Conservation (phyloP, 306 rosid genomes). For the Begonia peltatifolia region DNA sequence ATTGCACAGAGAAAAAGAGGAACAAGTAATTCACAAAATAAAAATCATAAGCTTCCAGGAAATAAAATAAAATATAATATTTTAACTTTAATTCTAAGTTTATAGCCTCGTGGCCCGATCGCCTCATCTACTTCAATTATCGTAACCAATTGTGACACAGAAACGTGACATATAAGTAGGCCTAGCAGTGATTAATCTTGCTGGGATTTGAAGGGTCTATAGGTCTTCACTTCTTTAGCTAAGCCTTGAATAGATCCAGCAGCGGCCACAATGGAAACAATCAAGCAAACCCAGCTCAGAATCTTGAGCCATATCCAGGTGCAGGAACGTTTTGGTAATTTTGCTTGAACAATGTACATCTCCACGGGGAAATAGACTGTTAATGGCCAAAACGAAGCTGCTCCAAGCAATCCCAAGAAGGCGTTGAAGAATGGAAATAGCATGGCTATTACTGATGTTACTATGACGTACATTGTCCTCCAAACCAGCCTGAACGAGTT, state of each 20-base stretch:
- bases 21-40: no score
- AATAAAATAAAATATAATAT: no score
- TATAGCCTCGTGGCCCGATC: no score
- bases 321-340: constrained; percentile 48
- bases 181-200: constrained; percentile 16
- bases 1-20: no score
- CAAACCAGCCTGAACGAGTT: constrained; percentile 72
- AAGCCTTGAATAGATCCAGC: constrained; percentile 84
- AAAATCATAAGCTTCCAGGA: no score
- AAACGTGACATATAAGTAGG: no score
- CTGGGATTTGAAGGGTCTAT: constrained; percentile 52
- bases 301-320: constrained; percentile 89
- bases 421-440: constrained; percentile 90
- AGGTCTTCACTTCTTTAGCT: constrained; percentile 50
- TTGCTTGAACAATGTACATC: constrained; percentile 78
- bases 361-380: constrained; percentile 91
- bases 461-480: constrained; percentile 61
- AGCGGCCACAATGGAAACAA: constrained; percentile 65
- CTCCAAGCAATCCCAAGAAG: constrained; percentile 78
- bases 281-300: constrained; percentile 63
- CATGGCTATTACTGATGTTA: constrained; percentile 75
- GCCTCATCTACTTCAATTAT: no score
- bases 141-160: no score
- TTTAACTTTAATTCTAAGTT: no score
- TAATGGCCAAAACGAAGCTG: constrained; percentile 82